phyloP scores from a whole-genome alignment of 257 asterid genomes.

The Solanum paucissectum region DNA sequence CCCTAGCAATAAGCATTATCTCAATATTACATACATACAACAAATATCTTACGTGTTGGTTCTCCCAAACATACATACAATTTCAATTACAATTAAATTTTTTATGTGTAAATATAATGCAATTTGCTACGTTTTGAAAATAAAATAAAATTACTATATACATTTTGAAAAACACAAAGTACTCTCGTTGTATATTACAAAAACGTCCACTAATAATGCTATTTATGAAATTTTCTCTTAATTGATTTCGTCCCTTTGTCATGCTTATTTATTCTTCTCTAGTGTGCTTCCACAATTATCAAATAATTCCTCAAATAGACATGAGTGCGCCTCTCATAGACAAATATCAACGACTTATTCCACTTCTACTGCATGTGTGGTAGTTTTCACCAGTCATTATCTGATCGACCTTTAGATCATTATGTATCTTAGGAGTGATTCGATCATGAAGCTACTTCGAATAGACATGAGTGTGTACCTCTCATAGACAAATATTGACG shows the following conservation, averaged over 20 bases:
- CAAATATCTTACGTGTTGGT: not conserved
- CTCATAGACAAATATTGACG: not conserved
- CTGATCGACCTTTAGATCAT: not conserved
- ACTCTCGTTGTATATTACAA: not conserved
- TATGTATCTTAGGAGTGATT: not conserved
- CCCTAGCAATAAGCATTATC: not conserved
- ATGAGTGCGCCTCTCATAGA: not conserved
- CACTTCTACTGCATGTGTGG: not conserved
- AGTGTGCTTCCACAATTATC: not conserved
- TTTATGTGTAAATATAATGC: not conserved
- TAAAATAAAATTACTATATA: not conserved
- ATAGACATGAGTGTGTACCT: not conserved
- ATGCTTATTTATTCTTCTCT: not conserved
- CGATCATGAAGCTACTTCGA: not conserved
- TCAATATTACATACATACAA: not conserved
- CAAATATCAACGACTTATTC: too few relatives aligned
- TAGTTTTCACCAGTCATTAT: not conserved
- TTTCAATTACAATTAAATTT: not conserved
- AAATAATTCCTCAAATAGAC: not conserved
- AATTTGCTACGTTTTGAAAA: not conserved
- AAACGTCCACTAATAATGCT: too few relatives aligned
- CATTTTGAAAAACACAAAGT: not conserved
- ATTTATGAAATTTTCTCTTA: too few relatives aligned
- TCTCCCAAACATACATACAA: not conserved
- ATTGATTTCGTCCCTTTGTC: not conserved